Evolutionary conservation across 805 yeast species (phyloP).

Genomic region (Nakazawaea molendinolei): DNA sequence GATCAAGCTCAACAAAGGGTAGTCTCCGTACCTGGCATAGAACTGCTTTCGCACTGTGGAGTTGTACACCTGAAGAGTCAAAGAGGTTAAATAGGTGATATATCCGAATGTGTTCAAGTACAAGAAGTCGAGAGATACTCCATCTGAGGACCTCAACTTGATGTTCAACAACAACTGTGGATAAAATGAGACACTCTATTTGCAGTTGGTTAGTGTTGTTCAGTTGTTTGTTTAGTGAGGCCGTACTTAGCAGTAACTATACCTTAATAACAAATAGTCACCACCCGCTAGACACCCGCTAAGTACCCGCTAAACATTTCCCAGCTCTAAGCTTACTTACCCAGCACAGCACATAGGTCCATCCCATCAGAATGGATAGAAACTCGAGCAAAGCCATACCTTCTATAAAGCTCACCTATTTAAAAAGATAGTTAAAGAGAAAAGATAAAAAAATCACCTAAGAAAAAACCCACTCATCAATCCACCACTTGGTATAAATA

Average conservation of each 20-base stretch:
- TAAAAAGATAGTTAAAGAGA: neutral
- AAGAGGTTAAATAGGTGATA: conserved; percentile 33
- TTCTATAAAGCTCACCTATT: neutral
- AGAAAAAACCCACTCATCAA: no score
- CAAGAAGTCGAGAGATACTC: conserved; percentile 42
- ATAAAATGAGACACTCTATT: conserved; percentile 41
- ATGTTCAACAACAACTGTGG: conserved; percentile 39
- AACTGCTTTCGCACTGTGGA: conserved; percentile 26
- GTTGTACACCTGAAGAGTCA: conserved; percentile 34
- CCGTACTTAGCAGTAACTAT: neutral
- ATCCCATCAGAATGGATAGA: conserved; percentile 21
- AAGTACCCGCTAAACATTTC: no score
- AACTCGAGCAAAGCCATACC: neutral
- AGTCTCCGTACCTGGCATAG: conserved; percentile 22
- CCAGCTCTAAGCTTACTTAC: conserved; percentile 4
- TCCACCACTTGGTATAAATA: no score
- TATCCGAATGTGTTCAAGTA: conserved; percentile 42
- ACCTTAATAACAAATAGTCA: no score
- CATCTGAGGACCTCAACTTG: conserved; percentile 35
- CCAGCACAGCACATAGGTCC: conserved; percentile 34
- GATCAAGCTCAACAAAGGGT: conserved; percentile 35
- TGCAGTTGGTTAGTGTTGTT: neutral
- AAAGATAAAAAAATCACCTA: neutral
- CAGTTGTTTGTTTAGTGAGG: no score
- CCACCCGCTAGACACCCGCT: no score